phyloP scores from a whole-genome alignment of 2,329 filamentous ascomycete species.

The Stemphylium lycopersici region DNA sequence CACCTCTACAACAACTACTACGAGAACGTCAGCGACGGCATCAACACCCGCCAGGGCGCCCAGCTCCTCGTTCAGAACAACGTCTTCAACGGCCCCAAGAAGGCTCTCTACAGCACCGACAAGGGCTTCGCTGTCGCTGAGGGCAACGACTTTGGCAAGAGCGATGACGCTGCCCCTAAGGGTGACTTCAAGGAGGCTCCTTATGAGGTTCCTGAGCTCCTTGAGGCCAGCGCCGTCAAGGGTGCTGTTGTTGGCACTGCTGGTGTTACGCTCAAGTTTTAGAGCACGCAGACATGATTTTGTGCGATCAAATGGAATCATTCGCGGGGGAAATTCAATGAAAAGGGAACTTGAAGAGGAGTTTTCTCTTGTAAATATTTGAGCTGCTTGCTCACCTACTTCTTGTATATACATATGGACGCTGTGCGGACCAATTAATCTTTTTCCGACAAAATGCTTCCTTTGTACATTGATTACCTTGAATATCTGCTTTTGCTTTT shows the following conservation, averaged over 20 bases:
- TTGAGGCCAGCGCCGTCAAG: constrained; percentile 46
- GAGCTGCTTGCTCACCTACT: background rate
- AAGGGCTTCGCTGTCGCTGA: constrained; percentile 46
- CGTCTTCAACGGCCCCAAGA: constrained; percentile 43
- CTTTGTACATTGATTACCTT: too few species aligned
- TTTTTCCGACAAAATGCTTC: too few species aligned
- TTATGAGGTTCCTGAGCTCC: constrained; percentile 41
- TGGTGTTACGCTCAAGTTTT: constrained; percentile 44
- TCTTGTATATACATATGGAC: too few species aligned
- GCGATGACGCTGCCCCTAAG: constrained; percentile 36
- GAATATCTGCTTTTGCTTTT: too few species aligned
- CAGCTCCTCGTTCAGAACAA: constrained; percentile 53
- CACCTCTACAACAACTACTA: constrained; percentile 65
- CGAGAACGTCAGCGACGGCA: constrained; percentile 46
- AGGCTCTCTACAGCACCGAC: constrained; percentile 45
- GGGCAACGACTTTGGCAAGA: constrained; percentile 50
- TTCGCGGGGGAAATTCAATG: too few species aligned
- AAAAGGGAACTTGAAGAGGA: background rate
- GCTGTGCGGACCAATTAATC: too few species aligned
- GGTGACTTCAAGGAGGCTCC: constrained; percentile 45
- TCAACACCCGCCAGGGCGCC: constrained; percentile 53
- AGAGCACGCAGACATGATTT: background rate
- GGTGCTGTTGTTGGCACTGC: constrained; percentile 49
- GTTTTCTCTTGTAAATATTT: background rate
- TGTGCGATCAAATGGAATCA: too few species aligned